Evolutionary conservation across 2,329 filamentous ascomycete genomes (phyloP).

Genomic region (Camptophora hylomeconis): DNA sequence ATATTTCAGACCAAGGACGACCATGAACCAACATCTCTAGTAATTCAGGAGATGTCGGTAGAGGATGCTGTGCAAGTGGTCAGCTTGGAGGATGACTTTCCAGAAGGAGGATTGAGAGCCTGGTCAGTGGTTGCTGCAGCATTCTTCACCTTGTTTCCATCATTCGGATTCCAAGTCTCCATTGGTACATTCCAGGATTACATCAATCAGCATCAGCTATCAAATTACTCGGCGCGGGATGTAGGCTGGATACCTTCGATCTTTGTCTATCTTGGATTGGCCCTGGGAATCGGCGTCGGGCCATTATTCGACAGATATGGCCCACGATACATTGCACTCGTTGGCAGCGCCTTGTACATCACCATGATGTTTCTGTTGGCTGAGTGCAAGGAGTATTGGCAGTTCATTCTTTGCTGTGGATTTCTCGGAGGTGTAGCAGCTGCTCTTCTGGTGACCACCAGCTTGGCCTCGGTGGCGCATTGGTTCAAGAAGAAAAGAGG

Average conservation of each 20-base stretch:
- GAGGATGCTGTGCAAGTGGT: too few species aligned
- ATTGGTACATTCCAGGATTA: conserved; percentile 39
- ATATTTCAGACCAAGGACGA: too few species aligned
- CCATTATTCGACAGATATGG: conserved; percentile 38
- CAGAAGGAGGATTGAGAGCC: conserved; percentile 29
- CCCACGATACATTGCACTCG: conserved; percentile 26
- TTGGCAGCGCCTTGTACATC: conserved; percentile 26
- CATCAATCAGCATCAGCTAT: conserved; percentile 32
- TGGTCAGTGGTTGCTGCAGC: conserved; percentile 32
- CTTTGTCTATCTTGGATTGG: conserved; percentile 32
- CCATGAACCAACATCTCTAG: too few species aligned
- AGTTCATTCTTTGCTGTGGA: conserved; percentile 31
- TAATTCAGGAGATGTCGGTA: too few species aligned
- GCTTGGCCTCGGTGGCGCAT: conserved; percentile 26
- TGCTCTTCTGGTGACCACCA: conserved; percentile 25
- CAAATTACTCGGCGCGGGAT: conserved; percentile 28
- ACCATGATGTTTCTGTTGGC: conserved; percentile 34
- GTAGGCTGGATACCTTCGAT: conserved; percentile 39
- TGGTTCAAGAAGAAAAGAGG: conserved; percentile 28
- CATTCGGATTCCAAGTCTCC: conserved; percentile 35
- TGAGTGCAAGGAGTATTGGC: conserved; percentile 35
- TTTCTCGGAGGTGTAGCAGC: conserved; percentile 24
- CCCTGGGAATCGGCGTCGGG: conserved; percentile 35
- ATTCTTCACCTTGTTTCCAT: conserved; percentile 27
- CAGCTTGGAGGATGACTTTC: conserved; percentile 13